Evolutionary conservation across 2,329 filamentous ascomycete genomes (phyloP).

Genomic region (Cyclaneusma minus): DNA sequence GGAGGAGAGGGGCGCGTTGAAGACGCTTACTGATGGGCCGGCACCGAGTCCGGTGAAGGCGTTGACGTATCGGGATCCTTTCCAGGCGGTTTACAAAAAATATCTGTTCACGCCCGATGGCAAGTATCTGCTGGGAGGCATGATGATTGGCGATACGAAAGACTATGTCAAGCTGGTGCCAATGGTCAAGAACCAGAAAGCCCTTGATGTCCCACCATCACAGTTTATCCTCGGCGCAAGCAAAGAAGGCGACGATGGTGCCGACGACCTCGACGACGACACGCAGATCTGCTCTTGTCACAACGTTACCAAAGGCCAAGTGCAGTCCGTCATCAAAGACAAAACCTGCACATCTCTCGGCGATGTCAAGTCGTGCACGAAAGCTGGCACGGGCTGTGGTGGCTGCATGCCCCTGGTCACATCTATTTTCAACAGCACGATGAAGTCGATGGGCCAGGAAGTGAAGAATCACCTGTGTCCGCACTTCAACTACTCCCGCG

Average conservation of each 20-base stretch:
- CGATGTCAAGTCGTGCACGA: constrained; percentile 79
- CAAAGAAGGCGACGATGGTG: constrained; percentile 58
- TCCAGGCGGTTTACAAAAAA: constrained; percentile 82
- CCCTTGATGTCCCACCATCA: constrained; percentile 60
- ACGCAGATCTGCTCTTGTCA: constrained; percentile 88
- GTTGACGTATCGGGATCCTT: constrained; percentile 78
- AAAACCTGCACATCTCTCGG: constrained; percentile 69
- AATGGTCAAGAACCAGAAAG: constrained; percentile 72
- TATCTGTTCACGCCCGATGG: constrained; percentile 83
- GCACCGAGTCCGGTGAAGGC: constrained; percentile 56
- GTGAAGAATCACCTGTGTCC: constrained; percentile 75
- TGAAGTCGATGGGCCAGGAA: constrained; percentile 73
- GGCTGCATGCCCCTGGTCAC: constrained; percentile 82
- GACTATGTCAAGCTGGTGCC: constrained; percentile 84
- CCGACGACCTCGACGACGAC: constrained; percentile 66
- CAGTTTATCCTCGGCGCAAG: constrained; percentile 71
- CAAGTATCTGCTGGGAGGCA: constrained; percentile 81
- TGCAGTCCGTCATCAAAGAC: constrained; percentile 56
- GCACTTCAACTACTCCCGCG: constrained; percentile 71
- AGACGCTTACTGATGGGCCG: constrained; percentile 36
- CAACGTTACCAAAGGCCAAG: constrained; percentile 76
- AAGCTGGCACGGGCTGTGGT: constrained; percentile 80
- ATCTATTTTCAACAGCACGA: constrained; percentile 78
- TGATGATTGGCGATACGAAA: constrained; percentile 90
- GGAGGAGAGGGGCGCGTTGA: constrained; percentile 24